Conservation (phyloP, 176 grass and related monocot species). For the Bothriochloa decipiens region DNA sequence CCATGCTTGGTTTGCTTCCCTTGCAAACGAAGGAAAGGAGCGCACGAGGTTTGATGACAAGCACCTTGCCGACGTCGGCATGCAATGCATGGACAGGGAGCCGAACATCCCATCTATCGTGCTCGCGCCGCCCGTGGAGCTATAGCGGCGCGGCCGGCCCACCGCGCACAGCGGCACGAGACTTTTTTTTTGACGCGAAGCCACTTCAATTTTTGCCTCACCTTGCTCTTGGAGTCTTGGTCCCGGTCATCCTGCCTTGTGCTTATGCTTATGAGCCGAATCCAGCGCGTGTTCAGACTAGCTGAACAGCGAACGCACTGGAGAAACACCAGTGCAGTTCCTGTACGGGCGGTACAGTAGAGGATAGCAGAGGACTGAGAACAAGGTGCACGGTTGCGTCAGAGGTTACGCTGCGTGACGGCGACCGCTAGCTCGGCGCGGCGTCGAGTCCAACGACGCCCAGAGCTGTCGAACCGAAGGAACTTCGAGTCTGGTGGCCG, state of each 20-base stretch:
- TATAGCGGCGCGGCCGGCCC: neutral
- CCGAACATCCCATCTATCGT: neutral
- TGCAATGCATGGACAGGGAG: constrained; percentile 16
- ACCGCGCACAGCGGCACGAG: neutral
- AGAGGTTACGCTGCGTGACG: neutral
- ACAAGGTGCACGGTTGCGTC: constrained; percentile 2
- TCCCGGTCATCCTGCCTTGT: neutral
- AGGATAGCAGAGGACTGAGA: neutral
- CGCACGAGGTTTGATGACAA: constrained; percentile 44
- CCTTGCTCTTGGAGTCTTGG: neutral
- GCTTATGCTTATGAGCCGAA: neutral
- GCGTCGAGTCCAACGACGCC: neutral
- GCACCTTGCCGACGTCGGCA: constrained; percentile 36
- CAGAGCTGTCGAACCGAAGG: neutral
- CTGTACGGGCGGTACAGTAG: neutral
- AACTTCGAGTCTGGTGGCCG: no score
- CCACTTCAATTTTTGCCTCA: neutral
- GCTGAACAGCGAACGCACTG: neutral
- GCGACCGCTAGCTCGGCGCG: constrained; percentile 3
- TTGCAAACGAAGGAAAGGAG: constrained; percentile 38
- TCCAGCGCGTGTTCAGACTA: neutral
- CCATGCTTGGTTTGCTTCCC: constrained; percentile 9
- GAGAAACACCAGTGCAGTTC: neutral
- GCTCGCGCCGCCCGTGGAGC: neutral
- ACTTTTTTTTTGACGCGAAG: neutral